Percentiles rank a stretch among this genome's conserved stretches.
phyloP scores from a whole-genome alignment of 2,329 filamentous ascomycete genomes.

The Myotisia sp. region DNA sequence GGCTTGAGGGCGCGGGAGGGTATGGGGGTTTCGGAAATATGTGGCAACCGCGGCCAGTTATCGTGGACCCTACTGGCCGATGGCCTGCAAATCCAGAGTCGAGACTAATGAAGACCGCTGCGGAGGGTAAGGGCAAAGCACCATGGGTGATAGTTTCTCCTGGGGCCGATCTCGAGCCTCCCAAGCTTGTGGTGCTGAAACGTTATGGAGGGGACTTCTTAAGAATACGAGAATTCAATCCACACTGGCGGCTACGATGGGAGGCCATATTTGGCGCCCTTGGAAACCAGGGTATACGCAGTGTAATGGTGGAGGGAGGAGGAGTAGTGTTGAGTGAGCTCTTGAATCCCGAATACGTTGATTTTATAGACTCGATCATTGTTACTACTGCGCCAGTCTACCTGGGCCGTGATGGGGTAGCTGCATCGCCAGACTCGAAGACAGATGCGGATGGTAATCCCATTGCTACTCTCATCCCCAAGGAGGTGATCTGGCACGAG shows the following conservation, averaged over 20 bases:
- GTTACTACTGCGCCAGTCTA: constrained; percentile 82
- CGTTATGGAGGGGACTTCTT: constrained; percentile 35
- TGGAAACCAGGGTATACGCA: constrained; percentile 46
- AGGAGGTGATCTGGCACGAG: constrained; percentile 56
- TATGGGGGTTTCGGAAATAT: constrained; percentile 39
- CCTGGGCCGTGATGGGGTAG: constrained; percentile 70
- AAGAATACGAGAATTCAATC: constrained; percentile 25
- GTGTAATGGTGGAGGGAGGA: constrained; percentile 87
- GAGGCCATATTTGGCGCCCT: constrained; percentile 46
- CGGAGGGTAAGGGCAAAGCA: constrained; percentile 51
- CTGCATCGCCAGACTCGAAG: constrained; percentile 55
- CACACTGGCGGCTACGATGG: constrained; percentile 46
- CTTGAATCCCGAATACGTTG: constrained; percentile 46
- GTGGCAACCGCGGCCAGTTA: constrained; percentile 62
- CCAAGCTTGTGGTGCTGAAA: constrained; percentile 33
- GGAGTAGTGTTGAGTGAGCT: constrained; percentile 69
- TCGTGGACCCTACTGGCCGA: constrained; percentile 65
- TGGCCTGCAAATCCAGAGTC: constrained; percentile 50
- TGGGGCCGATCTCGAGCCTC: constrained; percentile 31
- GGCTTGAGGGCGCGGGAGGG: constrained; percentile 48
- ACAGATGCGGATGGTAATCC: constrained; percentile 37
- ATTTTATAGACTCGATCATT: constrained; percentile 62
- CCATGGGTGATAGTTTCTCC: constrained; percentile 55
- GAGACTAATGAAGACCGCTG: constrained; percentile 53
- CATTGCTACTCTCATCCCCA: constrained; percentile 50